Evolutionary conservation across 306 rosid species (phyloP).

Genomic region (Citrullus colocynthis): DNA sequence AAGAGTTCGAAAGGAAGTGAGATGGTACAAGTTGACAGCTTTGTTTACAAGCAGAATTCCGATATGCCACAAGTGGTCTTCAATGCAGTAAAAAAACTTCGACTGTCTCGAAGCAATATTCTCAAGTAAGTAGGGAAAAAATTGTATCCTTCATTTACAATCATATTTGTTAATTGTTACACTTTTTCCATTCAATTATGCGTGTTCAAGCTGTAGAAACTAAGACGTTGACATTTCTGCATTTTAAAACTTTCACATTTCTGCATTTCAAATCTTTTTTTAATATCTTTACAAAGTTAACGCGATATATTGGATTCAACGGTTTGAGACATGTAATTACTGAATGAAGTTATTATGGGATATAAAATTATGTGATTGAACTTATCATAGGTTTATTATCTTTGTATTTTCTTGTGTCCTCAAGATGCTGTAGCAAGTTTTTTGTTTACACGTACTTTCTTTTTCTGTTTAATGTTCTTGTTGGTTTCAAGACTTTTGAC

Average conservation of each 20-base stretch:
- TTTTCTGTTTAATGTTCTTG: background rate
- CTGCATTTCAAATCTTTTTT: background rate
- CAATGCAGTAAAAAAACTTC: constrained; percentile 49
- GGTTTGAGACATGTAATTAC: background rate
- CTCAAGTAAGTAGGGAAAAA: constrained; percentile 48
- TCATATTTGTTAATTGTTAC: background rate
- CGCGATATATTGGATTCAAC: background rate
- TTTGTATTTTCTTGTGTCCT: background rate
- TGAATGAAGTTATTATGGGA: background rate
- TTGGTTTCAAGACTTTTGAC: background rate
- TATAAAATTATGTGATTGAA: background rate
- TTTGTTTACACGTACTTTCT: background rate
- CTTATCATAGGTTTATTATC: background rate
- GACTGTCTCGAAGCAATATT: constrained; percentile 61
- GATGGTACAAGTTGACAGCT: constrained; percentile 11
- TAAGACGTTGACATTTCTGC: background rate
- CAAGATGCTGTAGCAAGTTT: background rate
- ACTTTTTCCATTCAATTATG: background rate
- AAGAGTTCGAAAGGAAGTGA: constrained; percentile 27
- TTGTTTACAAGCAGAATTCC: constrained; percentile 21
- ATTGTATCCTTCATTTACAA: background rate
- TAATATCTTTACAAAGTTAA: background rate
- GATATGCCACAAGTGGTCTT: constrained; percentile 36
- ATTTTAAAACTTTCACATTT: background rate
- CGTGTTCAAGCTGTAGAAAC: background rate